Conservation (phyloP, 768 basidiomycete species). For the Boletus patriciae region DNA sequence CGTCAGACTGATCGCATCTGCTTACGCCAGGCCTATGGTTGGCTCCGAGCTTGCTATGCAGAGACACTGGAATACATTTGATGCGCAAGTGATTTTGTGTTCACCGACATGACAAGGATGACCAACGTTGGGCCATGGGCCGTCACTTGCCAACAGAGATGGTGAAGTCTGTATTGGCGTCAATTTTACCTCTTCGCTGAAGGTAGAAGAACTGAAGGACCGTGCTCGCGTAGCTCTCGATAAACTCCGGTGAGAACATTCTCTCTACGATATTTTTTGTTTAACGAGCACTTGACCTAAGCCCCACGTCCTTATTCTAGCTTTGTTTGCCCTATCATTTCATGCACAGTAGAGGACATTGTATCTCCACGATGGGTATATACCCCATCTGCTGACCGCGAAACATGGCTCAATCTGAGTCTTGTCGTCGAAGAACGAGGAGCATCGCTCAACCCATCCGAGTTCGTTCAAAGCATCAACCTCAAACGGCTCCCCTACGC, state of each 20-base stretch:
- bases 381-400: constrained; percentile 21
- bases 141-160: constrained; percentile 1
- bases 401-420: constrained; percentile 24
- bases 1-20: not conserved
- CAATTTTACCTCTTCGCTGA: constrained; percentile 15
- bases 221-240: constrained; percentile 15
- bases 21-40: constrained; percentile 6
- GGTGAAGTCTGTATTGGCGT: constrained; percentile 20
- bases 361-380: constrained; percentile 23
- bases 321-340: constrained; percentile 22
- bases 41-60: constrained; percentile 20
- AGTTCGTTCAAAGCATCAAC: constrained; percentile 19
- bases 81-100: constrained; percentile 9
- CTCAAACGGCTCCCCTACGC: constrained; percentile 21
- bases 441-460: constrained; percentile 10
- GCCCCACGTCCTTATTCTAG: not conserved
- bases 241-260: constrained; percentile 18
- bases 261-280: no score
- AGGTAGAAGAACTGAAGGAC: constrained; percentile 1
- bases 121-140: not conserved
- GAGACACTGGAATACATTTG: constrained; percentile 8
- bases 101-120: not conserved
- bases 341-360: constrained; percentile 12
- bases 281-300: no score
- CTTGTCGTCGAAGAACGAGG: constrained; percentile 19